Percentiles rank a stretch among this genome's conserved stretches.
Evolutionary conservation across 164 flowering plant species (phyloP).

Genomic region (Akebia trifoliata): DNA sequence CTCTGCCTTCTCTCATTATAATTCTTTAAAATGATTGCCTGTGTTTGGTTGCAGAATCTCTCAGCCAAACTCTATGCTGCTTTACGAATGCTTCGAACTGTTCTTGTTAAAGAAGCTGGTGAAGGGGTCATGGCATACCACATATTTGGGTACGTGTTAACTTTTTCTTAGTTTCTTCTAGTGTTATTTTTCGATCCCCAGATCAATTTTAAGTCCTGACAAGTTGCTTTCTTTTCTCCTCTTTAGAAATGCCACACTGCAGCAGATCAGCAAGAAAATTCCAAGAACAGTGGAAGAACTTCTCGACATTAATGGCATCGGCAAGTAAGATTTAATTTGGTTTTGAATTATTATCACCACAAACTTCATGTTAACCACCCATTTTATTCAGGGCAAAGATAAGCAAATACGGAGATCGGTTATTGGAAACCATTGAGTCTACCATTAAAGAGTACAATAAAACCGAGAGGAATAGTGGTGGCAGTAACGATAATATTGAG

Average conservation of each 20-base stretch:
- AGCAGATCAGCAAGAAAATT: conserved; percentile 53
- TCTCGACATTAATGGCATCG: conserved; percentile 78
- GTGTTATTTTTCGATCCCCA: not conserved
- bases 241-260: conserved; percentile 67
- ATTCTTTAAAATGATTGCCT: conserved; percentile 3
- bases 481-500: conserved; percentile 51
- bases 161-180: not conserved
- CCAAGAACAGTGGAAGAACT: conserved; percentile 84
- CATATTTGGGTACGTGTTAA: conserved; percentile 60
- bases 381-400: conserved; percentile 52
- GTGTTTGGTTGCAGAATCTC: conserved; percentile 37
- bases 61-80: conserved; percentile 68
- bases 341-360: not conserved
- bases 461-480: conserved; percentile 34
- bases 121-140: conserved; percentile 74
- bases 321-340: conserved; percentile 59
- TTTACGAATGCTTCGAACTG: conserved; percentile 59
- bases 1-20: not conserved
- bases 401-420: conserved; percentile 63
- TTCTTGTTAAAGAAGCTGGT: conserved; percentile 68
- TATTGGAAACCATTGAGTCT: conserved; percentile 68
- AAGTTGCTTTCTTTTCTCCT: conserved; percentile 6
- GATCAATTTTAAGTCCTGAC: conserved; percentile 1
- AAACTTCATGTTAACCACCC: not conserved
- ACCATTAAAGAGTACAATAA: conserved; percentile 50